These are phyloP conservation scores for Cutaneotrichosporon sp. DNA, from an alignment of 1,284 basidiomycete species.

Conservation along the genomic window DNA sequence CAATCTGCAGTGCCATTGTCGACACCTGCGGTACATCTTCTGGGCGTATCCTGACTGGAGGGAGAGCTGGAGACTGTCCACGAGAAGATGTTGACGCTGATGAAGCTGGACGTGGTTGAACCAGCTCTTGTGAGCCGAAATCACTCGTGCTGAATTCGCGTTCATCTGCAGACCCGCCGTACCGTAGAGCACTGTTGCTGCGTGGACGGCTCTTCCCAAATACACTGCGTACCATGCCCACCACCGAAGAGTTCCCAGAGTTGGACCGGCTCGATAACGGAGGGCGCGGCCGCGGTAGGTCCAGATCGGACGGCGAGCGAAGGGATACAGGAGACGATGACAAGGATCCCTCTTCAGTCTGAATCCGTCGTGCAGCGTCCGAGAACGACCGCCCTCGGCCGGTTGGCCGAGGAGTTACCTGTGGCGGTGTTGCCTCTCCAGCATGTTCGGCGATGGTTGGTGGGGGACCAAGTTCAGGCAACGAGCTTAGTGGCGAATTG, in stretches of 20 bases:
- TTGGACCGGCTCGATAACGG: slow-evolving; percentile 22
- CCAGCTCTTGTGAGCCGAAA: slow-evolving; percentile 3
- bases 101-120: slow-evolving; percentile 15
- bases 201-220: slow-evolving; percentile 31
- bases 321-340: slow-evolving; percentile 7
- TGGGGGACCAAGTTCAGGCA: slow-evolving; percentile 6
- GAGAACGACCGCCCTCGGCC: slow-evolving; percentile 15
- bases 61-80: slow-evolving; percentile 19
- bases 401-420: slow-evolving; percentile 3
- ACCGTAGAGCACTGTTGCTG: slow-evolving; percentile 31
- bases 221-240: slow-evolving; percentile 37
- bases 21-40: slow-evolving; percentile 22
- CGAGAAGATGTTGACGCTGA: slow-evolving; percentile 30
- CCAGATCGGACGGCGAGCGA: neutral
- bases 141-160: slow-evolving; percentile 1
- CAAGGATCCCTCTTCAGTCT: slow-evolving; percentile 4
- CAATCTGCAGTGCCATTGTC: slow-evolving; percentile 18
- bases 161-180: slow-evolving; percentile 32
- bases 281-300: neutral
- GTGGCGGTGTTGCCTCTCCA: neutral
- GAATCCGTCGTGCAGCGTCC: slow-evolving; percentile 8
- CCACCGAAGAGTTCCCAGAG: slow-evolving; percentile 39
- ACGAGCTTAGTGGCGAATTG: slow-evolving; percentile 1
- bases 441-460: slow-evolving; percentile 2
- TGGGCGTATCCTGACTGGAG: slow-evolving; percentile 15